Conservation (phyloP, 2,329 filamentous ascomycete species). For the Fonsecaea monophora region DNA sequence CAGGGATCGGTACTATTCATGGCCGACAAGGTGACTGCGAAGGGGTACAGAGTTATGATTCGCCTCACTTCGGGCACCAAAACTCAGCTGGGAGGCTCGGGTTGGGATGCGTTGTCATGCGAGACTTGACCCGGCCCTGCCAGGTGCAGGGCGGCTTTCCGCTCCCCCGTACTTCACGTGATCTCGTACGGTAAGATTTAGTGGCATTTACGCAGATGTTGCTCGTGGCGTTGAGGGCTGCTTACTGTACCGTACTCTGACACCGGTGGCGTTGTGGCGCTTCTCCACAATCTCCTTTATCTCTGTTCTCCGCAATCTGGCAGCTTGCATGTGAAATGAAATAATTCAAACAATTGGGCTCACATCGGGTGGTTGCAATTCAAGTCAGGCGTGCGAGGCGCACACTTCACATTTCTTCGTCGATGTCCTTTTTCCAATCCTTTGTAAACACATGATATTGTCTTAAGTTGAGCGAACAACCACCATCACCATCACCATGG, state of each 20-base stretch:
- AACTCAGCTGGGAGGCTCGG: not conserved
- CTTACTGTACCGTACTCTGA: not conserved
- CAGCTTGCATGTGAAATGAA: constrained; percentile 6
- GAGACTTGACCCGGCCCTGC: not conserved
- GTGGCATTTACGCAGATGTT: not conserved
- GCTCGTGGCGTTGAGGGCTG: not conserved
- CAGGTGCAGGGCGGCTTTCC: not conserved
- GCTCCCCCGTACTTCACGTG: not conserved
- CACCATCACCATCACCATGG: constrained; percentile 26
- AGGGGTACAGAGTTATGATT: not conserved
- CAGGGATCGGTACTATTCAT: not conserved
- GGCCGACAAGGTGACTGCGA: not conserved
- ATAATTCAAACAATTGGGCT: not conserved
- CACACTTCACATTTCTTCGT: not conserved
- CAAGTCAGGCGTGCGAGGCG: too few relatives aligned
- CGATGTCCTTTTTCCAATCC: not conserved
- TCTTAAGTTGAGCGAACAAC: not conserved
- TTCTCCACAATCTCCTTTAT: not conserved
- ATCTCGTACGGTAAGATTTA: not conserved
- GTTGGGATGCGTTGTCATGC: constrained; percentile 6
- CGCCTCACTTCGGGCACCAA: constrained; percentile 8
- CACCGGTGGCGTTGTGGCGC: not conserved
- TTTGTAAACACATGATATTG: not conserved
- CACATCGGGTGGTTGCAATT: not conserved
- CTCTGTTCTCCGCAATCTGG: not conserved